A percentile compares a stretch with the other conserved stretches of the same genome.
Conservation (phyloP, 257 asterid species). For the Mitragyna speciosa region DNA sequence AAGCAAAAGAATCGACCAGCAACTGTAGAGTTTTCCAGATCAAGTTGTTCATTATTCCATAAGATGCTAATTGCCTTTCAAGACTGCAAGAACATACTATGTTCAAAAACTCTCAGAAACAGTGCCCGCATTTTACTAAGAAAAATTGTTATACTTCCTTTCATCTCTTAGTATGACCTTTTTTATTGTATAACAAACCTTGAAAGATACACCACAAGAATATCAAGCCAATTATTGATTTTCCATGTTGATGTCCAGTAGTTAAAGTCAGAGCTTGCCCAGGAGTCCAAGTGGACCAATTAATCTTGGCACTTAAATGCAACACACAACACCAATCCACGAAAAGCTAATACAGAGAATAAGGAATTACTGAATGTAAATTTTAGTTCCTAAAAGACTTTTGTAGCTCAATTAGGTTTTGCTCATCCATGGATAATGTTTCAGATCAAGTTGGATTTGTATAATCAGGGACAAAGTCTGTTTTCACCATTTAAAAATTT, state of each 20-base stretch:
- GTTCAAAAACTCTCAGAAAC: neutral
- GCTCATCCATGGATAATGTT: neutral
- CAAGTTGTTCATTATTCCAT: neutral
- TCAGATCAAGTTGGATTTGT: neutral
- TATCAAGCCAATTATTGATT: neutral
- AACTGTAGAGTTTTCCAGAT: slow-evolving; percentile 4
- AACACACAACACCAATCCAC: neutral
- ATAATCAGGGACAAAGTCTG: neutral
- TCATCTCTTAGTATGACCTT: neutral
- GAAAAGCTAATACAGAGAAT: neutral
- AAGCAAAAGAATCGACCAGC: neutral
- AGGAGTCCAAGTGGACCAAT: neutral
- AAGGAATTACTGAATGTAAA: neutral
- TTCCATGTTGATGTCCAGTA: neutral
- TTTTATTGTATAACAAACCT: neutral
- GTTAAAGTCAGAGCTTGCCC: neutral
- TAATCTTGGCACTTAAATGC: neutral
- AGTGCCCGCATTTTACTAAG: neutral
- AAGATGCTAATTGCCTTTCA: neutral
- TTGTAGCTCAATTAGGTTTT: neutral
- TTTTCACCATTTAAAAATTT: neutral
- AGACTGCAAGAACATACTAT: neutral
- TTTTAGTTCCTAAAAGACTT: neutral
- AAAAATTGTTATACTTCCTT: no score
- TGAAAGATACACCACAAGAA: neutral